Percentiles rank a stretch among this genome's conserved stretches.
Conservation (phyloP, 768 basidiomycete species). For the Suillus occidentalis region DNA sequence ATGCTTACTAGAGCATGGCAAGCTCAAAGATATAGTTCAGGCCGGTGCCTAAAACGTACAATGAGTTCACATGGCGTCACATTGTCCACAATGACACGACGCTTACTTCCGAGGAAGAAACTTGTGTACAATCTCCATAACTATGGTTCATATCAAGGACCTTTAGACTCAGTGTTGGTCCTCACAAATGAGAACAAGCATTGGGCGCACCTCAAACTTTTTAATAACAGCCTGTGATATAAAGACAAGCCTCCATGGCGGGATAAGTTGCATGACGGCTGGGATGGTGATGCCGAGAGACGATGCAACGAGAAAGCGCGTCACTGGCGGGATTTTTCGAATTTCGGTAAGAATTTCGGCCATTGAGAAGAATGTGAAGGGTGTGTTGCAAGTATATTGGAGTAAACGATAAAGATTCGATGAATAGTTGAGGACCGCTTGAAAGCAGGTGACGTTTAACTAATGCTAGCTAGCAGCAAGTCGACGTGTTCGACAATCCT, state of each 20-base stretch:
- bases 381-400: background rate
- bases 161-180: background rate
- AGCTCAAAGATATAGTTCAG: conserved; percentile 42
- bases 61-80: conserved; percentile 1
- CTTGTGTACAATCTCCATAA: conserved; percentile 73
- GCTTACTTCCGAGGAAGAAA: conserved; percentile 69
- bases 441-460: background rate
- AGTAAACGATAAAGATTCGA: background rate
- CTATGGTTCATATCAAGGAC: conserved; percentile 35
- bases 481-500: background rate
- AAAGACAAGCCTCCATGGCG: conserved; percentile 57
- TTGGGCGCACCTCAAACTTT: conserved; percentile 51
- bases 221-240: conserved; percentile 42
- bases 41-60: conserved; percentile 21
- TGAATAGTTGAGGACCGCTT: background rate
- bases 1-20: conserved; percentile 43
- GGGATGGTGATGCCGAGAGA: conserved; percentile 62
- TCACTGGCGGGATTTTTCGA: conserved; percentile 82
- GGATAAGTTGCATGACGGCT: conserved; percentile 52
- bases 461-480: background rate
- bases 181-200: background rate
- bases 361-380: conserved; percentile 33
- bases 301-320: conserved; percentile 65
- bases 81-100: background rate
- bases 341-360: conserved; percentile 57